These are phyloP conservation scores for Candida vartiovaarae DNA, from an alignment of 805 yeast genomes.

Conservation along the genomic window DNA sequence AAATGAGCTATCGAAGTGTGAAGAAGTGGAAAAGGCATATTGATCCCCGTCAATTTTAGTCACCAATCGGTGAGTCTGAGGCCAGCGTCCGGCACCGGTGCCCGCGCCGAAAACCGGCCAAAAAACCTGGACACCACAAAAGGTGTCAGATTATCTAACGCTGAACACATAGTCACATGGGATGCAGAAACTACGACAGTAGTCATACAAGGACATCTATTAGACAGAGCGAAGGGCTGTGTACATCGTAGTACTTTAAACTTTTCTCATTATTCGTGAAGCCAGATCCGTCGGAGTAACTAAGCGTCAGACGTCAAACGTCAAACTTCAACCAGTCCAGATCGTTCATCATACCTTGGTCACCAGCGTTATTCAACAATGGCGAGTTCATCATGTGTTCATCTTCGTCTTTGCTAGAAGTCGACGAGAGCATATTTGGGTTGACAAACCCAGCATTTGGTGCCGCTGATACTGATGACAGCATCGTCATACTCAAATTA, in stretches of 20 bases:
- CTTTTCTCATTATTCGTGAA: background rate
- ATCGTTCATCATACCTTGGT: slow-evolving; percentile 17
- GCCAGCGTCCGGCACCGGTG: background rate
- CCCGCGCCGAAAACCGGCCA: background rate
- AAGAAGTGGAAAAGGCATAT: background rate
- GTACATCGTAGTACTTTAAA: background rate
- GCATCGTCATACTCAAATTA: background rate
- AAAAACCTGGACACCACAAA: background rate
- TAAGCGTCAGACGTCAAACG: slow-evolving; percentile 6
- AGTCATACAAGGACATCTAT: background rate
- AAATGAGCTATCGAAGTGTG: background rate
- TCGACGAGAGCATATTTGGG: slow-evolving; percentile 10
- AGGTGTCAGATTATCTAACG: background rate
- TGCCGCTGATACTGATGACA: background rate
- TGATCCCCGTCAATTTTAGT: background rate
- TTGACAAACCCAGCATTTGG: slow-evolving; percentile 5
- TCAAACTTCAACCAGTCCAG: slow-evolving; percentile 26
- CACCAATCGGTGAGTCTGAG: background rate
- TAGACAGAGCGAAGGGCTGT: background rate
- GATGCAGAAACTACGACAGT: background rate
- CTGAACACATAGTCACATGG: background rate
- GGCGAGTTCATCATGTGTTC: slow-evolving; percentile 8
- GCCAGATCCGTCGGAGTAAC: too few species aligned
- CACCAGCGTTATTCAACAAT: background rate
- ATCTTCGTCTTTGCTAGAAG: slow-evolving; percentile 3